Percentiles rank a stretch among this genome's conserved stretches.
Conservation (phyloP, 2,329 filamentous ascomycete species). For the Davidsoniella virescens region DNA sequence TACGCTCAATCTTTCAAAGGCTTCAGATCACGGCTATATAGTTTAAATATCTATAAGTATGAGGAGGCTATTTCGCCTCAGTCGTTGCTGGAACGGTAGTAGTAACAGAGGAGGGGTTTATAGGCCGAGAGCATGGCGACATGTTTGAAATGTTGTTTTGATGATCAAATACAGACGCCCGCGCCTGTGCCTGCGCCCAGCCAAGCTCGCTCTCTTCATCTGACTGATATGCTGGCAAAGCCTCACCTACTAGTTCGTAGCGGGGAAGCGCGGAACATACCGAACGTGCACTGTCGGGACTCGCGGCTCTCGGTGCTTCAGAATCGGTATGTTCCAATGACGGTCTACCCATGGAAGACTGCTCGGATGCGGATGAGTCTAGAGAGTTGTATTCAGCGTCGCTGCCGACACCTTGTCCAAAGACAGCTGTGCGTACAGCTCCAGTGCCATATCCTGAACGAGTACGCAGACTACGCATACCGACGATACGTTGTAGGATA, state of each 20-base stretch:
- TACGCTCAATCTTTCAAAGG: too few species aligned
- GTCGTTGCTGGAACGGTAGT: too few species aligned
- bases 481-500: conserved; percentile 12
- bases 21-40: too few species aligned
- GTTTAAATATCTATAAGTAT: too few species aligned
- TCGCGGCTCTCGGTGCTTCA: neutral
- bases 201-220: conserved; percentile 8
- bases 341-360: neutral
- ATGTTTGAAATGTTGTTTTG: too few species aligned
- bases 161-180: too few species aligned
- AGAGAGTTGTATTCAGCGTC: neutral
- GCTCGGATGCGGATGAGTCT: too few species aligned
- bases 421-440: neutral
- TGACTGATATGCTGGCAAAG: conserved; percentile 15
- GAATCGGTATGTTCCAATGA: neutral
- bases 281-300: conserved; percentile 11
- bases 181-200: neutral
- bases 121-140: too few species aligned
- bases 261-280: conserved; percentile 10
- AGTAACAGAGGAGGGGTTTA: too few species aligned
- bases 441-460: conserved; percentile 1
- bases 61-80: too few species aligned
- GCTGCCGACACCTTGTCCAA: too few species aligned
- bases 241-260: conserved; percentile 14
- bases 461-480: neutral